phyloP scores from a whole-genome alignment of 73 alveolate genomes.

The Paramecium primaurelia region DNA sequence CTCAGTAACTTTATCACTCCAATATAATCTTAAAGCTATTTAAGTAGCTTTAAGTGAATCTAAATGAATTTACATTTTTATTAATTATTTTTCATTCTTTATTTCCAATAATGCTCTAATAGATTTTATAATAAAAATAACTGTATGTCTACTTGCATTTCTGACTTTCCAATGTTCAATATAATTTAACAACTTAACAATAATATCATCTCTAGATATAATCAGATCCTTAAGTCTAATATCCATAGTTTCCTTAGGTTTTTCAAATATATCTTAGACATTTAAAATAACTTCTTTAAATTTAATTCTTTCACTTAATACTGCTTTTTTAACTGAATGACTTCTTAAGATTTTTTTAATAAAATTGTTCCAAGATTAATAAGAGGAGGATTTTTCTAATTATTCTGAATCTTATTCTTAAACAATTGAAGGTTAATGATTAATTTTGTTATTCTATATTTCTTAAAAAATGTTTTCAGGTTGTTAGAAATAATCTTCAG shows the following conservation, averaged over 20 bases:
- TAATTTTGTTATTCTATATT: neutral
- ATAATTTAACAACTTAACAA: neutral
- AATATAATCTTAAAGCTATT: neutral
- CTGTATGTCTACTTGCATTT: neutral
- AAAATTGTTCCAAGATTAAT: neutral
- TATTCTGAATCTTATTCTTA: neutral
- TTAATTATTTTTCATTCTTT: neutral
- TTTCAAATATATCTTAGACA: neutral
- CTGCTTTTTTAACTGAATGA: neutral
- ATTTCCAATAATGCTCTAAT: neutral
- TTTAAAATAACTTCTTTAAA: neutral
- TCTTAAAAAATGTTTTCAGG: neutral
- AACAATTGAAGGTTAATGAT: neutral
- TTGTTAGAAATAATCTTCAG: neutral
- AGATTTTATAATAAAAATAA: neutral
- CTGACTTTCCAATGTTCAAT: conserved; percentile 26
- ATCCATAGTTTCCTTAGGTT: neutral
- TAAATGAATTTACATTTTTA: neutral
- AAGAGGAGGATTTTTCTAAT: neutral
- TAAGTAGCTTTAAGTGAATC: conserved; percentile 19
- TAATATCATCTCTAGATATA: conserved; percentile 8
- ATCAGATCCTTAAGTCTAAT: conserved; percentile 14
- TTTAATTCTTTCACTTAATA: neutral
- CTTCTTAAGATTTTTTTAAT: neutral
- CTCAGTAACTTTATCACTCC: conserved; percentile 29